Evolutionary conservation across 331 rosid species (phyloP), one percentile per base, ranked within the genome.

Genomic region (Spiraea crenata): DNA sequence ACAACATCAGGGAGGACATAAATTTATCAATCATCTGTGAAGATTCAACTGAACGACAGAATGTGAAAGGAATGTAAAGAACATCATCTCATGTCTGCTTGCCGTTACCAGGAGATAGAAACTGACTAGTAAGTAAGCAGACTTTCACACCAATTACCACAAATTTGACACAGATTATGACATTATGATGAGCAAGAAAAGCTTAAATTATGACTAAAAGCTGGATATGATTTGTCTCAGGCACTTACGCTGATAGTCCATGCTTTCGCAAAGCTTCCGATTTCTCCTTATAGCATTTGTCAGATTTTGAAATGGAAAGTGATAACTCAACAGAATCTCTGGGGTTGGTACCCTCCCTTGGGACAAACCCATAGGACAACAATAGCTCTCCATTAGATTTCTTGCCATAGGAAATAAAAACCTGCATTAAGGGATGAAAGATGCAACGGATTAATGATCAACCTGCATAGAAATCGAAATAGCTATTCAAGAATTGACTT

Each of bases 311-410:
- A 51, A 93, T 88, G 7, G 96, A 87, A 54, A 91, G 74, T 76
- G 87, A 63, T 74, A 93, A 75, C 87, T 91, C 96, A 77, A 91
- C 99, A 8, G 97, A 89, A 79, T 91, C 99, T 58, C 86, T 76
- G 52, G 96, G 95, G 80, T 93, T 93, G 62, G 90, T 83, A 8
- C 99, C 99, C 84, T 91, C 97, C 81, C 80, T 89, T 39, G 96
- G 96, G 66, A 89, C 97, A 91, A 91, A 93, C 9, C 99, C 97
- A 67, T 93, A 93, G 7, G 99, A 93, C 31, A 93, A 76, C 84
- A 93, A 82, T 45, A 87, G 85, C 87, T 93, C 97, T 75, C 97
- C 97, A 7, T 91, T 93, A 58, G 99, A 93, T 81, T 93, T 93
- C 73, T 86, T 93, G 20, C 97, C 97, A 70, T 91, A 93, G 0